Base-by-base conservation (phyloP, 306 rosid genomes). In the Dicorynia guianensis region DNA sequence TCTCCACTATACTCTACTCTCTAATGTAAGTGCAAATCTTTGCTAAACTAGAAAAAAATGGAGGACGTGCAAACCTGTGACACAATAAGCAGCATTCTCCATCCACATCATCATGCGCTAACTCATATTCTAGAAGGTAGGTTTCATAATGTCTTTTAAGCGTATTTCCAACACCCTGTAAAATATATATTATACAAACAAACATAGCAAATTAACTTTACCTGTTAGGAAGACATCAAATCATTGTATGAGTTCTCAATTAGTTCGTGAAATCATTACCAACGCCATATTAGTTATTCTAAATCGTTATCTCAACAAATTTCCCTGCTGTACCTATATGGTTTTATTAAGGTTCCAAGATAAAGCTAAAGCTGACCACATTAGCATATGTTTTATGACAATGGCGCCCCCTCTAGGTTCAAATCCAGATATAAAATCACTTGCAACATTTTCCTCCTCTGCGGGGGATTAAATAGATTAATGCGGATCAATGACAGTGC, bases 131-230 rank as follows among this genome's bases (percentile, higher is more conserved):
- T 40, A 92, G 85, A 71, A 96, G 98, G 88, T 96, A 96, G 52
- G 99, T 96, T 85, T 96, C 99, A 12, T 96, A 96, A 81, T 96
- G 99, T 81, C 98, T 82, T 85, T 96, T 96, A 43, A 96, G 86
- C n/a, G 99, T 96, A 85, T 96, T 96, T 80, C 99, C 99, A 79
- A 96, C 99, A 78, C 99, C 99, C 99, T 96, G 91, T 25, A 56
- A 66, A 75, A 68, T 64, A 56, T 6, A 57, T 12, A 78, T 59
- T 57, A 48, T 38, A 49, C 71, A 30, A 55, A 80, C 55, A 65
- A 25, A 25, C 30, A 25, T 25, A 25, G 30, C 33, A 49, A 62
- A 50, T 72, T 68, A 63, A 70, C 58, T 78, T 48, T 44, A 59
- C 68, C 58, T 64, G 3, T 58, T n/a, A 42, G 33, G 58, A 64